Evolutionary conservation across 331 rosid genomes (phyloP), one percentile per base, ranked within the genome.

Genomic region (Malus hybrid): DNA sequence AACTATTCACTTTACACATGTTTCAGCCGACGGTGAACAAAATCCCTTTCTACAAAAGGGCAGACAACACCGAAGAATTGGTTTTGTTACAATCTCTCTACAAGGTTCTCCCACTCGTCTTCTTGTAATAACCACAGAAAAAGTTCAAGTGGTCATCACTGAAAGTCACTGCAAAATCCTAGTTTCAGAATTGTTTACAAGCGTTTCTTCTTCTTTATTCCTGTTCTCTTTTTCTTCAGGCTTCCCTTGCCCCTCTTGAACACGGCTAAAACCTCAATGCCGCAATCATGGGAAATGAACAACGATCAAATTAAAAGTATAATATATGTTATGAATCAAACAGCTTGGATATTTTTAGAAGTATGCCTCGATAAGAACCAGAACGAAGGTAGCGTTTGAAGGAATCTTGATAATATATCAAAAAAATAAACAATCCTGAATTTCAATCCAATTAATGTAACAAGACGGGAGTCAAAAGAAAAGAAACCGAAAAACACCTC

Each of bases 201-300:
- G 28, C 15, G 75, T 70, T 87, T 93, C 87, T 93, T 90, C 93
- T 90, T 90, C 80, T 89, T 90, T 85, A 88, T 91, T 69, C 86
- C 91, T n/a, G 83, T 50, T 82, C 91, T 91, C 86, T 85, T 88
- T 82, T 88, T 90, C 76, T 77, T 88, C 69, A 78, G 81, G 70
- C 86, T 66, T 71, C 71, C 63, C 61, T 83, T 63, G 34, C 78
- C 91, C 82, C 97, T 88, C 90, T 94, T 82, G 90, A 93, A 91
- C 78, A 92, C 89, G 22, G 96, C 97, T 77, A 93, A 89, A 80
- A 93, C 87, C 89, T 93, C 97, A 52, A 90, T 85, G 82, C 96
- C 88, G 91, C 90, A 88, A 63, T 67, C 82, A 76, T 79, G 69
- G 56, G 48, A 70, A 36, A 36, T 36, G 44, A 36, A 36, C 10